Evolutionary conservation across 768 basidiomycete genomes (phyloP).

Genomic region (Amanita fuliginea): DNA sequence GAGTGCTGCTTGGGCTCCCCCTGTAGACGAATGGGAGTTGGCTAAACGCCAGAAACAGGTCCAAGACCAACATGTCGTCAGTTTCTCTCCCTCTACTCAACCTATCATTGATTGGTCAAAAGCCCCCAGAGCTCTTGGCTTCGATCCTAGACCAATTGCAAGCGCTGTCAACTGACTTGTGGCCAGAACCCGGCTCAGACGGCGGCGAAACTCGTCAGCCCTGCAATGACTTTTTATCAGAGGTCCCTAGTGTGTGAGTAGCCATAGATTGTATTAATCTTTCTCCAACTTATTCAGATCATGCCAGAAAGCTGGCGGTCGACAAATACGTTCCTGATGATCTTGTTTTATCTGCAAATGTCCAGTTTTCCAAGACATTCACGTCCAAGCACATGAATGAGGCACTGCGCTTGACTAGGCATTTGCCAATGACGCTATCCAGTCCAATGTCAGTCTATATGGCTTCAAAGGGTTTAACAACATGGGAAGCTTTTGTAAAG

Average conservation of each 20-base stretch:
- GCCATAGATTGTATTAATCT: background rate
- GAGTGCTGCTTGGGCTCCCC: slow-evolving; percentile 30
- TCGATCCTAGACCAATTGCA: slow-evolving; percentile 44
- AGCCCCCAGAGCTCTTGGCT: slow-evolving; percentile 64
- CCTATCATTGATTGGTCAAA: slow-evolving; percentile 7
- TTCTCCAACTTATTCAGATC: background rate
- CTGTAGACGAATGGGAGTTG: slow-evolving; percentile 56
- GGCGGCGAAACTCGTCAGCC: slow-evolving; percentile 4
- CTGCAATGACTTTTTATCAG: slow-evolving; percentile 21
- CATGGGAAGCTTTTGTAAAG: slow-evolving; percentile 67
- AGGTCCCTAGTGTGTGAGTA: slow-evolving; percentile 52
- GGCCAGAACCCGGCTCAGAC: slow-evolving; percentile 24
- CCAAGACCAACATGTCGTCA: slow-evolving; percentile 54
- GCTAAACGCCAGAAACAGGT: slow-evolving; percentile 48
- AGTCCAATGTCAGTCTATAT: slow-evolving; percentile 68
- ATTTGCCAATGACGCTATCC: slow-evolving; percentile 35
- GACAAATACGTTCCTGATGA: slow-evolving; percentile 39
- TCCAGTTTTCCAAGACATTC: slow-evolving; percentile 43
- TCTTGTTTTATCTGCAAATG: slow-evolving; percentile 34
- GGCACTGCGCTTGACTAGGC: slow-evolving; percentile 53
- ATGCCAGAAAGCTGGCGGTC: slow-evolving; percentile 26
- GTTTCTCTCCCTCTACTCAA: slow-evolving; percentile 18
- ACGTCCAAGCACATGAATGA: slow-evolving; percentile 48
- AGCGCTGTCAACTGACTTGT: slow-evolving; percentile 39
- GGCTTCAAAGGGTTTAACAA: slow-evolving; percentile 59